Percentiles rank a stretch among this genome's conserved stretches.
Conservation (phyloP, 176 grass and related monocot species). For the Guadua angustifolia region DNA sequence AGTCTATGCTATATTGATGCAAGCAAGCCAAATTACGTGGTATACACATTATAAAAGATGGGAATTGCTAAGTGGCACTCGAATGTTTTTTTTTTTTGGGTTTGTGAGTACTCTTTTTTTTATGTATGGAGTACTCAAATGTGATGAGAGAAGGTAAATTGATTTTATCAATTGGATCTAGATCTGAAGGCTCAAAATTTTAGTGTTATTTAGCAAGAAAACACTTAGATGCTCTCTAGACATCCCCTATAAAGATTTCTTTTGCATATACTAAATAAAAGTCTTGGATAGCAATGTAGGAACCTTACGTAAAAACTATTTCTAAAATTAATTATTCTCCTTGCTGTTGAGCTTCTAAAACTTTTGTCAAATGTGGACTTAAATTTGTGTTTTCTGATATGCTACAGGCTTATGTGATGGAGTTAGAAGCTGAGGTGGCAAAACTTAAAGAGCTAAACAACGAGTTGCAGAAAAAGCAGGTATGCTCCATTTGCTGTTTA, state of each 20-base stretch:
- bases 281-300: neutral
- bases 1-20: neutral
- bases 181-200: no score
- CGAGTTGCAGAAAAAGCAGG: slow-evolving; percentile 78
- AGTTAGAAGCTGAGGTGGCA: slow-evolving; percentile 85
- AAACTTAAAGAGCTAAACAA: slow-evolving; percentile 82
- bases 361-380: neutral
- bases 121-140: no score
- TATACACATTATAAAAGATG: neutral
- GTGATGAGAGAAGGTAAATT: no score
- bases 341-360: slow-evolving; percentile 11
- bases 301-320: slow-evolving; percentile 6
- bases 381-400: slow-evolving; percentile 7
- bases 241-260: neutral
- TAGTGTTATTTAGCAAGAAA: no score
- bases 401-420: slow-evolving; percentile 74
- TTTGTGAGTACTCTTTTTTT: no score
- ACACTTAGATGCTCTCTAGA: no score
- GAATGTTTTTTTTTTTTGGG: no score
- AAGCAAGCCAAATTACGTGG: neutral
- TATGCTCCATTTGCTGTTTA: slow-evolving; percentile 13
- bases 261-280: neutral
- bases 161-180: no score
- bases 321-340: neutral
- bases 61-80: no score